phyloP scores from a whole-genome alignment of 164 flowering plant genomes.

The Magnolia kwangsiensis region DNA sequence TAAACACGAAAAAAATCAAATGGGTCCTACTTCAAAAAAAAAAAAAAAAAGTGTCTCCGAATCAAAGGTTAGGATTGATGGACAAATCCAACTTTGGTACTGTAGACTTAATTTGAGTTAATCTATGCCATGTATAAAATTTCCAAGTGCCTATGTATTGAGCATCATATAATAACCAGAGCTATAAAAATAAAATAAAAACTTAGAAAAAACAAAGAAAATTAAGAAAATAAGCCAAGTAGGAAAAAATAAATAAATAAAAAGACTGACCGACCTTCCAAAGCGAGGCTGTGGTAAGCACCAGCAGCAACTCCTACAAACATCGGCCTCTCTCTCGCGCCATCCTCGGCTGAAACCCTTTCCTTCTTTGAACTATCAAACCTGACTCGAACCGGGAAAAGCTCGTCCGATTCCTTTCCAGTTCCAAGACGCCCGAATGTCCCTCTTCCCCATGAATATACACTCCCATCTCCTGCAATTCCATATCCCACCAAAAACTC shows the following conservation, averaged over 20 bases:
- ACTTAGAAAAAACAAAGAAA: not conserved
- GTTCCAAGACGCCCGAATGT: slow-evolving; percentile 81
- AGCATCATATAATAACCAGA: too few relatives aligned
- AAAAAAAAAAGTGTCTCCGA: too few relatives aligned
- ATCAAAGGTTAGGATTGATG: too few relatives aligned
- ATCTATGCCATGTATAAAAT: too few relatives aligned
- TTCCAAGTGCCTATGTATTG: too few relatives aligned
- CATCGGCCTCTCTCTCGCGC: slow-evolving; percentile 24
- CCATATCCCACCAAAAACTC: slow-evolving; percentile 5
- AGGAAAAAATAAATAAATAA: not conserved
- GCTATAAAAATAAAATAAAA: too few relatives aligned
- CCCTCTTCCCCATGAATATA: slow-evolving; percentile 91
- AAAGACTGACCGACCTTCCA: slow-evolving; percentile 63
- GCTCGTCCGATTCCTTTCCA: slow-evolving; percentile 67
- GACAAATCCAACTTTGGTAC: too few relatives aligned
- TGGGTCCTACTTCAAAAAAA: too few relatives aligned
- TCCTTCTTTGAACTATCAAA: slow-evolving; percentile 28
- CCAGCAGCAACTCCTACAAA: slow-evolving; percentile 81
- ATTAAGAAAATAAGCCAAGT: not conserved
- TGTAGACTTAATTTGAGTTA: too few relatives aligned
- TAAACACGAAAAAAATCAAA: too few relatives aligned
- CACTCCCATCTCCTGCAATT: slow-evolving; percentile 58
- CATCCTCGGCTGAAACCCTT: not conserved
- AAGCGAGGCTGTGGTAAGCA: slow-evolving; percentile 89
- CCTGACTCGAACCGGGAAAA: slow-evolving; percentile 52